Evolutionary conservation across 257 asterid genomes (phyloP).

Genomic region (Jacaranda copaia): DNA sequence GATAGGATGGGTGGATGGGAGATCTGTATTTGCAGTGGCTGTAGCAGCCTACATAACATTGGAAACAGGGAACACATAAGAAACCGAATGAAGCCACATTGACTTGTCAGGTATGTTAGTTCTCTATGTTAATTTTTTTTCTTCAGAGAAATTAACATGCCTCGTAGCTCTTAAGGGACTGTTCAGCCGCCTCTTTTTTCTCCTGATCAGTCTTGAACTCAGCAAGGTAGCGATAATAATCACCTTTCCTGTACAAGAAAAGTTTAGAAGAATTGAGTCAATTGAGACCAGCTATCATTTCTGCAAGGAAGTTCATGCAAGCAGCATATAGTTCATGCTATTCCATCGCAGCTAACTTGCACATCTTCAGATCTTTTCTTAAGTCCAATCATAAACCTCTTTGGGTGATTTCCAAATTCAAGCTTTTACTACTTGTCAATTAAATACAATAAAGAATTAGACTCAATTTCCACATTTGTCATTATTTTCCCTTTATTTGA

Average conservation of each 20-base stretch:
- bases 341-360: neutral
- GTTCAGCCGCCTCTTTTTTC: constrained; percentile 82
- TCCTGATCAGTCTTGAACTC: constrained; percentile 85
- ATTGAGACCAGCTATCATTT: constrained; percentile 7
- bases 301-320: constrained; percentile 18
- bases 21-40: constrained; percentile 68
- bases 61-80: constrained; percentile 25
- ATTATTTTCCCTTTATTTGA: neutral
- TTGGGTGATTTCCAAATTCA: neutral
- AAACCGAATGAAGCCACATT: constrained; percentile 24
- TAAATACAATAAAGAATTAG: constrained; percentile 11
- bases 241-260: constrained; percentile 73
- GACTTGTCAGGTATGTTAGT: neutral
- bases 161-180: constrained; percentile 87
- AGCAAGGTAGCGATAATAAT: constrained; percentile 85
- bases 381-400: constrained; percentile 19
- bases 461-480: neutral
- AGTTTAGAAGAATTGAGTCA: constrained; percentile 24
- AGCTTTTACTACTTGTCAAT: neutral
- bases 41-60: constrained; percentile 68
- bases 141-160: constrained; percentile 46
- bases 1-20: constrained; percentile 84
- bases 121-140: neutral
- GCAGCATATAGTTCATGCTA: neutral
- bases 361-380: constrained; percentile 3